Evolutionary conservation across 495 filamentous ascomycete species (phyloP), one percentile per base, ranked within the genome.

Genomic region (Neurospora africana): DNA sequence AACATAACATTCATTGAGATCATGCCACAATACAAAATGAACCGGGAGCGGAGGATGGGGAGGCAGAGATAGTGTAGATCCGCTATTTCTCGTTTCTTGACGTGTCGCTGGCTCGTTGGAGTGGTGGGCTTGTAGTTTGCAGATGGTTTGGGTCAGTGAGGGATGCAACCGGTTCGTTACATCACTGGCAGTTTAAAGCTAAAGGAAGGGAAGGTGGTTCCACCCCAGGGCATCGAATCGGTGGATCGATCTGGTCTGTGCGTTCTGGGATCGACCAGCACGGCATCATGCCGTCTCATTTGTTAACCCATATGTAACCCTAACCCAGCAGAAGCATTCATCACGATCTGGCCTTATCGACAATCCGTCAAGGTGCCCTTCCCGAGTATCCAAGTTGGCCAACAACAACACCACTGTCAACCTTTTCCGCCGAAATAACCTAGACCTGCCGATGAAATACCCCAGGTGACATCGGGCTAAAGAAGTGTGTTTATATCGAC

Each of bases 291-390:
- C 44, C n/a, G 21, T 53, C n/a, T n/a, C 69, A 70, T 35, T 9
- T 38, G 35, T 30, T 10, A 8, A 7, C 9, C 23, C 41, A 36
- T 23, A 23, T n/a, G 30, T 11, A 74, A 75, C 77, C 77, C 77
- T 76, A 79, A 79, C 77, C 77, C 77, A 76, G 68, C 71, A 73
- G 69, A 74, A 73, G 70, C 9, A 76, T 65, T 74, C 77, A 79
- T 77, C 72, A 74, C 76, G 75, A 81, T 79, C 78, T 81, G 79
- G 78, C 79, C 79, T 79, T 68, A 78, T 74, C 71, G 72, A 47
- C 65, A 17, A 33, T 19, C 53, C 53, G 53, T 65, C 53, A 65
- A 65, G 27, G 53, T 65, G 53, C 53, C 53, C 53, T 65, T 65
- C 13, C 11, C 11, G 3, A 70, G 23, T 30, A 13, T 53, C 19